A percentile compares a stretch with the other conserved stretches of the same genome.
phyloP scores from a whole-genome alignment of 306 rosid species.

The Cicer chorassanicum region DNA sequence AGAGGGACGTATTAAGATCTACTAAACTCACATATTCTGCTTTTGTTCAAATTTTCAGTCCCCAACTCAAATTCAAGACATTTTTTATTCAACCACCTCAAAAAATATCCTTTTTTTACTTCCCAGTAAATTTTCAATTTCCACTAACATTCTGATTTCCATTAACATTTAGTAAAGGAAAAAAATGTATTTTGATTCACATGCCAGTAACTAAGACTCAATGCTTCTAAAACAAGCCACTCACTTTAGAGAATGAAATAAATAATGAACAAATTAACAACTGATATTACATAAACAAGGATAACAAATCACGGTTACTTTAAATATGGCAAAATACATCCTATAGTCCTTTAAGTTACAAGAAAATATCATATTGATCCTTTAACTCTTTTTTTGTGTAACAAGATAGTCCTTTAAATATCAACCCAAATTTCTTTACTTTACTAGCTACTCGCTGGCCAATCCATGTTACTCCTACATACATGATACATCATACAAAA shows the following conservation, averaged over 20 bases:
- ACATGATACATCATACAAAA: not conserved
- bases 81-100: not conserved
- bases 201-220: not conserved
- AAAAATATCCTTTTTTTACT: not conserved
- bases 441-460: not conserved
- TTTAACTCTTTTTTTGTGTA: too few relatives aligned
- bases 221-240: not conserved
- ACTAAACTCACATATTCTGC: not conserved
- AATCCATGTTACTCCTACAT: not conserved
- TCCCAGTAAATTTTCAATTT: not conserved
- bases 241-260: not conserved
- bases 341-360: too few relatives aligned
- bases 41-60: not conserved
- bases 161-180: not conserved
- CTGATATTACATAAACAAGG: not conserved
- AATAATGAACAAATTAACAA: not conserved
- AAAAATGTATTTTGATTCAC: not conserved
- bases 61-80: not conserved
- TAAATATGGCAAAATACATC: not conserved
- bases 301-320: not conserved
- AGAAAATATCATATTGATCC: too few relatives aligned
- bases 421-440: not conserved
- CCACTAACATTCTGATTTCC: slow-evolving; percentile 1
- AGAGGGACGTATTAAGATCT: not conserved
- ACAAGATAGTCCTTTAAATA: not conserved